Evolutionary conservation across 139 green algal genomes (phyloP).

Genomic region (Picochlorum sp.): DNA sequence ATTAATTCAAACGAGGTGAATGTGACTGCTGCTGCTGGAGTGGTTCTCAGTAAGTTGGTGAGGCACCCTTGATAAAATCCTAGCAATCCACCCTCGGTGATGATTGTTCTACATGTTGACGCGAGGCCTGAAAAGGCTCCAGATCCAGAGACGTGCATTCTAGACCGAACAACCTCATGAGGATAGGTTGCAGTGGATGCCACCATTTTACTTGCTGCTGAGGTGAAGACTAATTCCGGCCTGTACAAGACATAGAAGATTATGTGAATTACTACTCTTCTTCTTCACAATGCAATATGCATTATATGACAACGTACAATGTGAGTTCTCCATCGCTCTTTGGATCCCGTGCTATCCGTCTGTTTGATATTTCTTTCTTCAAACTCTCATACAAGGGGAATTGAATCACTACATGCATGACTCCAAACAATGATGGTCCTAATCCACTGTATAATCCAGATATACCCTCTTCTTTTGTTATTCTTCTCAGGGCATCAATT

Average conservation of each 20-base stretch:
- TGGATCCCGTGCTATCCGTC: not conserved
- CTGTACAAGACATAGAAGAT: conserved; percentile 10
- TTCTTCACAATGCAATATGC: not conserved
- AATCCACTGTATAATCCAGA: conserved; percentile 84
- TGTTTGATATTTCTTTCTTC: conserved; percentile 51
- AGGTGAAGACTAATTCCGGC: conserved; percentile 71
- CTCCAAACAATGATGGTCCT: conserved; percentile 75
- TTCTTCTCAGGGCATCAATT: conserved; percentile 64
- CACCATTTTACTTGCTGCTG: conserved; percentile 85
- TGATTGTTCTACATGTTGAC: conserved; percentile 36
- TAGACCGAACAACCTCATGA: conserved; percentile 90
- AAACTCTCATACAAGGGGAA: conserved; percentile 90
- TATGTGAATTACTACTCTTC: no score
- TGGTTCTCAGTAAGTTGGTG: conserved; percentile 93
- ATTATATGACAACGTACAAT: conserved; percentile 4
- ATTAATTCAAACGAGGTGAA: conserved; percentile 97
- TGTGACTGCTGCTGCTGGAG: conserved; percentile 90
- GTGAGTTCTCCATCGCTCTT: conserved; percentile 1
- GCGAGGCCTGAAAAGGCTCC: conserved; percentile 58
- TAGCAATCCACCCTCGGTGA: conserved; percentile 44
- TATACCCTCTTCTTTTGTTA: conserved; percentile 80
- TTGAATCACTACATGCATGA: conserved; percentile 91
- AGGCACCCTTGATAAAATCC: conserved; percentile 75
- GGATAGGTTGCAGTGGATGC: conserved; percentile 93
- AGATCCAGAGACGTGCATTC: conserved; percentile 81